Evolutionary conservation across 2,329 filamentous ascomycete species (phyloP).

Genomic region (Torrubiellomyces zombiae): DNA sequence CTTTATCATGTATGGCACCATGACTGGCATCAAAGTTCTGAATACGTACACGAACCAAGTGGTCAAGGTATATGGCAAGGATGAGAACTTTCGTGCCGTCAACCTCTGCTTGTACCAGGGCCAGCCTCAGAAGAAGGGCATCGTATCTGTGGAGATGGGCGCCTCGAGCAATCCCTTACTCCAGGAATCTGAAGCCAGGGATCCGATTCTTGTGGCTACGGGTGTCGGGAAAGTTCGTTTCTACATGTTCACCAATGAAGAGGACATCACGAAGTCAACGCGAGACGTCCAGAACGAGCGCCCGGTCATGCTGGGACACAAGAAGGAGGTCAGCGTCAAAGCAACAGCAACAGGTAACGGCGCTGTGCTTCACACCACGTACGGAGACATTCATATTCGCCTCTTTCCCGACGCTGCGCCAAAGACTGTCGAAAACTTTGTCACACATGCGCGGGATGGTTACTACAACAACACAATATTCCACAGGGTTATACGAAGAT

Average conservation of each 20-base stretch:
- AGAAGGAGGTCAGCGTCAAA: slow-evolving; percentile 36
- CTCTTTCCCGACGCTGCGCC: slow-evolving; percentile 88
- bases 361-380: slow-evolving; percentile 79
- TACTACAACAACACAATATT: slow-evolving; percentile 99
- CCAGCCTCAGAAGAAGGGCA: slow-evolving; percentile 79
- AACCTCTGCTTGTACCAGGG: slow-evolving; percentile 86
- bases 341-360: slow-evolving; percentile 56
- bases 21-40: slow-evolving; percentile 83
- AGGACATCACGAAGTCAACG: slow-evolving; percentile 63
- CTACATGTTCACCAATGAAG: slow-evolving; percentile 94
- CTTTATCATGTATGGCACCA: slow-evolving; percentile 86
- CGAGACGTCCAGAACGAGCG: slow-evolving; percentile 93
- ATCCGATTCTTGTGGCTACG: slow-evolving; percentile 76
- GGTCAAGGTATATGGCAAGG: slow-evolving; percentile 76
- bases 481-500: slow-evolving; percentile 91
- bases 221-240: slow-evolving; percentile 80
- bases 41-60: slow-evolving; percentile 92
- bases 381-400: slow-evolving; percentile 85
- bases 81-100: slow-evolving; percentile 73
- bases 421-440: slow-evolving; percentile 93
- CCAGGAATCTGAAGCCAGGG: slow-evolving; percentile 76
- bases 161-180: slow-evolving; percentile 85
- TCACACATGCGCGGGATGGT: slow-evolving; percentile 71
- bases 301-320: slow-evolving; percentile 48
- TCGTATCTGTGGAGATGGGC: slow-evolving; percentile 93